phyloP scores from a whole-genome alignment of 805 yeast species.

The Candida bentonensis region DNA sequence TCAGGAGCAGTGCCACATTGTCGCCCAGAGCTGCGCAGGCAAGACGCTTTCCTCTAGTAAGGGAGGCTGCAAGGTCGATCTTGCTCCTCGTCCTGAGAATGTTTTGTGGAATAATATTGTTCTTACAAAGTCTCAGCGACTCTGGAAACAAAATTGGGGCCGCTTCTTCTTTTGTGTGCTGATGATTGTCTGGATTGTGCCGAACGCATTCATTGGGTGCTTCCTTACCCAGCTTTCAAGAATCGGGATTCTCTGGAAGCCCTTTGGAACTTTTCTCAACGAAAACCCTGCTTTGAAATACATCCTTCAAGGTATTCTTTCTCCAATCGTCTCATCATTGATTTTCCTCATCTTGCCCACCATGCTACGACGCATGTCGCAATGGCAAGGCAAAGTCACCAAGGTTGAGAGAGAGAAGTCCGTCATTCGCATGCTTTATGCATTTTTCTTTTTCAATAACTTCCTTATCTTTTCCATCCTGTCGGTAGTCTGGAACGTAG shows the following conservation, averaged over 20 bases:
- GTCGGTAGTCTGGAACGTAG: slow-evolving; percentile 25
- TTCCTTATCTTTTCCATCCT: slow-evolving; percentile 24
- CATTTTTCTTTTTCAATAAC: slow-evolving; percentile 26
- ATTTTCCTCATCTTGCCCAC: slow-evolving; percentile 23
- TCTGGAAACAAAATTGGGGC: slow-evolving; percentile 20
- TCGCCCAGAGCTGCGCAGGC: slow-evolving; percentile 8
- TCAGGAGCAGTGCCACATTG: slow-evolving; percentile 13
- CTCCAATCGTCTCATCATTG: slow-evolving; percentile 22
- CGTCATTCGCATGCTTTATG: slow-evolving; percentile 23
- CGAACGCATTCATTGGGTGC: slow-evolving; percentile 27
- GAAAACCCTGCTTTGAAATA: slow-evolving; percentile 17
- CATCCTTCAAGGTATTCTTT: slow-evolving; percentile 25
- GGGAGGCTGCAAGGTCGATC: slow-evolving; percentile 10
- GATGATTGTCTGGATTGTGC: slow-evolving; percentile 24
- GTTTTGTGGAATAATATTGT: slow-evolving; percentile 24
- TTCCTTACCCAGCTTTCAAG: slow-evolving; percentile 24
- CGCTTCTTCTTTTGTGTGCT: slow-evolving; percentile 18
- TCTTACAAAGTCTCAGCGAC: slow-evolving; percentile 16
- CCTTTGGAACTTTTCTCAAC: slow-evolving; percentile 17
- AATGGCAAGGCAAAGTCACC: slow-evolving; percentile 25
- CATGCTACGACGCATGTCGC: slow-evolving; percentile 22
- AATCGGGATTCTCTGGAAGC: slow-evolving; percentile 24
- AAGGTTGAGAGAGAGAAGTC: slow-evolving; percentile 24
- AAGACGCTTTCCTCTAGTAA: background rate
- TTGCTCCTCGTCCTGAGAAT: slow-evolving; percentile 24